These are phyloP conservation scores for Aspergillus bombycis DNA, from an alignment of 2,329 filamentous ascomycete species.

Conservation along the genomic window DNA sequence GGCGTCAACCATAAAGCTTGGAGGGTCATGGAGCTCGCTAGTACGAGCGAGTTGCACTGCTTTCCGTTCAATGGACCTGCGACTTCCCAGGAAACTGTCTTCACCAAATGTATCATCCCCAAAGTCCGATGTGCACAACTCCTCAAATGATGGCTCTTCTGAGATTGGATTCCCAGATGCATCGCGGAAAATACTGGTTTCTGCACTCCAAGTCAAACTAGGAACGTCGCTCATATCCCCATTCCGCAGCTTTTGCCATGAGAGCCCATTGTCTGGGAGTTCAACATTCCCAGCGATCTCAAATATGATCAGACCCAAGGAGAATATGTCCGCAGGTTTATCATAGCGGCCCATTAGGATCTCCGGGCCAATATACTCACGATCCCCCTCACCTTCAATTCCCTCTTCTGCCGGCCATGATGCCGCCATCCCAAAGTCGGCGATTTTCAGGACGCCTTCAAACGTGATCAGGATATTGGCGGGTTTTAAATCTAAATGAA, in stretches of 20 bases:
- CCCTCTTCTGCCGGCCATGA: conserved; percentile 73
- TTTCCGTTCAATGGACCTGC: conserved; percentile 29
- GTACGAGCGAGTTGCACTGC: conserved; percentile 42
- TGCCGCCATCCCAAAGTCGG: conserved; percentile 73
- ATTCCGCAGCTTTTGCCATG: conserved; percentile 86
- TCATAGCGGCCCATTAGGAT: conserved; percentile 84
- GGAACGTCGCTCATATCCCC: conserved; percentile 89
- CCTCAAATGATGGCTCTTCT: conserved; percentile 47
- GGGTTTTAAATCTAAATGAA: conserved; percentile 68
- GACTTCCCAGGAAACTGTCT: conserved; percentile 35
- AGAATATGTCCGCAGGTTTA: conserved; percentile 91
- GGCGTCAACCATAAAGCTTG: conserved; percentile 84
- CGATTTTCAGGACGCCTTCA: conserved; percentile 68
- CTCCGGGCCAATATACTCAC: conserved; percentile 94
- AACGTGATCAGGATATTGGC: conserved; percentile 69
- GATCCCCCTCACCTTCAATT: conserved; percentile 90
- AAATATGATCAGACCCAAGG: conserved; percentile 89
- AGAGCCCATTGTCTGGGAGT: conserved; percentile 87
- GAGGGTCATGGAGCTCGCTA: conserved; percentile 69
- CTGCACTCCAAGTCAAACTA: conserved; percentile 78
- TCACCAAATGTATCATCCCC: conserved; percentile 50
- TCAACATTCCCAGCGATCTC: conserved; percentile 94
- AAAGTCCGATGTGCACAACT: conserved; percentile 46
- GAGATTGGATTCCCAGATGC: conserved; percentile 69
- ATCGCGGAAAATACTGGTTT: conserved; percentile 72